These are phyloP conservation scores for Penicillium dipodomyicola DNA, from an alignment of 495 filamentous ascomycete genomes.

Conservation along the genomic window DNA sequence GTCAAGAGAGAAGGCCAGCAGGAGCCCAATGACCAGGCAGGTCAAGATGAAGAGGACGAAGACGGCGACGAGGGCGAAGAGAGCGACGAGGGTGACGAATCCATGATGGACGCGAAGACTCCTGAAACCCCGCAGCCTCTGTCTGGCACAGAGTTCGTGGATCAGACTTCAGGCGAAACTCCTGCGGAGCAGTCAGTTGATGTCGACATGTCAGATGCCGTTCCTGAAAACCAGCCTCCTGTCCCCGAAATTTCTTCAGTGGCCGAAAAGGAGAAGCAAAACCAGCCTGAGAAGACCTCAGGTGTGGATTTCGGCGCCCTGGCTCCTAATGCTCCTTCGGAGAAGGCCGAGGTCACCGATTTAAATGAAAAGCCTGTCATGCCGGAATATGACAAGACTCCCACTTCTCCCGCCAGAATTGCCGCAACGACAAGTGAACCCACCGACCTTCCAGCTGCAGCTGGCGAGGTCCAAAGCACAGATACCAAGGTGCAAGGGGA, in stretches of 20 bases:
- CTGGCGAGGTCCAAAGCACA: background rate
- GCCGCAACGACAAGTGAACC: background rate
- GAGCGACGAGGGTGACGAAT: conserved; percentile 56
- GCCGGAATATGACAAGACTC: background rate
- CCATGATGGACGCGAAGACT: conserved; percentile 51
- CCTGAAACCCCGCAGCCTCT: conserved; percentile 37
- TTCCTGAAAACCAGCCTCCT: conserved; percentile 27
- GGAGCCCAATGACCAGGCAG: conserved; percentile 40
- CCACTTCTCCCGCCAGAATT: background rate
- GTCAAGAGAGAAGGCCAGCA: conserved; percentile 33
- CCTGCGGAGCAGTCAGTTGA: conserved; percentile 25
- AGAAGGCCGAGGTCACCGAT: background rate
- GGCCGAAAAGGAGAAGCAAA: conserved; percentile 4
- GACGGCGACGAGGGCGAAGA: conserved; percentile 51
- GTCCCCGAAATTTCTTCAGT: conserved; percentile 19
- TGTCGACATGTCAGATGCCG: conserved; percentile 25
- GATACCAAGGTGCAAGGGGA: background rate
- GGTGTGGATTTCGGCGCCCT: background rate
- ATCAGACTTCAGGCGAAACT: conserved; percentile 21
- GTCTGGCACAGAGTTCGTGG: conserved; percentile 24
- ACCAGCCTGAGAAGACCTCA: background rate
- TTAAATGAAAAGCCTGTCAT: background rate
- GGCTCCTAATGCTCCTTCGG: background rate
- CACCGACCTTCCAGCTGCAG: background rate
- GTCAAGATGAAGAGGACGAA: conserved; percentile 46